Percentiles rank a stretch among this genome's conserved stretches.
These are phyloP conservation scores for Davidsoniella eucalypti DNA, from an alignment of 2,329 filamentous ascomycete species.

Conservation along the genomic window DNA sequence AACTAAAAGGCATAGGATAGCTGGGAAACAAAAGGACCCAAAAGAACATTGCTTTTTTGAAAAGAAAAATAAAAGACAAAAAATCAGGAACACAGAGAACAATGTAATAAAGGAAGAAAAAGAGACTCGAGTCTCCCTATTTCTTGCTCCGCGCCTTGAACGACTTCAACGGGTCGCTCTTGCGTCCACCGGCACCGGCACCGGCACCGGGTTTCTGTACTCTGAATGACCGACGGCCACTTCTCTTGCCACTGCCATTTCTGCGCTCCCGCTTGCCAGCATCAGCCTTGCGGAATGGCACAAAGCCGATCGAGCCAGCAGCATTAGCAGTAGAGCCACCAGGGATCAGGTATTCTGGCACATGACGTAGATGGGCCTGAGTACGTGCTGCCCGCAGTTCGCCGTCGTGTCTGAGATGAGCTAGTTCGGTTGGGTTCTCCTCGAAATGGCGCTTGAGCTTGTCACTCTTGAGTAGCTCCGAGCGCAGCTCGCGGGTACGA, in stretches of 20 bases:
- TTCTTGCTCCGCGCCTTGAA: conserved; percentile 47
- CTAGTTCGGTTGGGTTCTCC: conserved; percentile 81
- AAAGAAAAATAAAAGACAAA: no score
- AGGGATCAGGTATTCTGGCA: conserved; percentile 85
- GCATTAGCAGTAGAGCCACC: conserved; percentile 50
- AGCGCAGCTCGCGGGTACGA: conserved; percentile 67
- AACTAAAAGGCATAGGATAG: neutral
- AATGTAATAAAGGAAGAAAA: neutral
- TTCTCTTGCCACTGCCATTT: conserved; percentile 24
- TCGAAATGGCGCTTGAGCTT: conserved; percentile 93
- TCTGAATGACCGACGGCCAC: conserved; percentile 25
- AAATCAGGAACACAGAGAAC: neutral
- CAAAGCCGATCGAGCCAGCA: conserved; percentile 57
- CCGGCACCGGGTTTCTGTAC: conserved; percentile 30
- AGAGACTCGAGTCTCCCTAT: neutral
- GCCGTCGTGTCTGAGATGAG: conserved; percentile 76
- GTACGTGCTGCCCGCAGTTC: conserved; percentile 70
- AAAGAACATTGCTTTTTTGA: neutral
- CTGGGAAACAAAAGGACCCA: neutral
- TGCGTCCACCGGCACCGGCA: conserved; percentile 21
- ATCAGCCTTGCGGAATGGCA: conserved; percentile 43
- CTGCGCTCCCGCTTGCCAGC: conserved; percentile 26
- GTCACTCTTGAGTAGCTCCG: conserved; percentile 84
- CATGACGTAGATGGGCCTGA: conserved; percentile 81
- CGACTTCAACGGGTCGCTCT: conserved; percentile 71